Evolutionary conservation across 2,329 filamentous ascomycete genomes (phyloP).

Genomic region (Fusarium irregulare): DNA sequence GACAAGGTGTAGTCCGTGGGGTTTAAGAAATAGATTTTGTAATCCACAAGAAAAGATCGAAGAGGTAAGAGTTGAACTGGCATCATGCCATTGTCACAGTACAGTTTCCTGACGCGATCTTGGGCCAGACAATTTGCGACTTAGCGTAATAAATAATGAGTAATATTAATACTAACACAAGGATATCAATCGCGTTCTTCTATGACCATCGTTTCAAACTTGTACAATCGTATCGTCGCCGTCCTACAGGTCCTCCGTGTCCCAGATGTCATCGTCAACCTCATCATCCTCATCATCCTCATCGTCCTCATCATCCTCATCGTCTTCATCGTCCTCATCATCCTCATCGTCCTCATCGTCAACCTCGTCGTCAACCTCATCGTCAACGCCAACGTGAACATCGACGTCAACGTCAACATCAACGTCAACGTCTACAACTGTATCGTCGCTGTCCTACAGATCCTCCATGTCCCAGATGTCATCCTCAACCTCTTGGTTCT

Average conservation of each 20-base stretch:
- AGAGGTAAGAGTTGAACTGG: no score
- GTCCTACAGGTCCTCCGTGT: slow-evolving; percentile 54
- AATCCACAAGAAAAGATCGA: not conserved
- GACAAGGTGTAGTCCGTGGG: not conserved
- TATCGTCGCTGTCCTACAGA: slow-evolving; percentile 47
- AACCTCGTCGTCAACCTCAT: no score
- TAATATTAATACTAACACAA: not conserved
- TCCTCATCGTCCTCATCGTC: no score
- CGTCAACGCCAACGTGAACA: no score
- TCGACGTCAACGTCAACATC: no score
- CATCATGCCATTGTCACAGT: no score
- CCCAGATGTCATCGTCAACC: slow-evolving; percentile 9
- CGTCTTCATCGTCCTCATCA: no score
- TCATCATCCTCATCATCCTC: no score
- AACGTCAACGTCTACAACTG: not conserved
- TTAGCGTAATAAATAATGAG: not conserved
- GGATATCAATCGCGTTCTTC: not conserved
- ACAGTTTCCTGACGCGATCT: not conserved
- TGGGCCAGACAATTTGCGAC: not conserved
- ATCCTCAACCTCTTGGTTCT: slow-evolving; percentile 9
- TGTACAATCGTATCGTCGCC: not conserved
- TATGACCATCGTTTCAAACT: not conserved
- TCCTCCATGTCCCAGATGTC: slow-evolving; percentile 48
- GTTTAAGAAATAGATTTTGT: not conserved
- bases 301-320: no score